Base-by-base conservation (phyloP, 768 basidiomycete genomes). In the Gymnopilus junonius region DNA sequence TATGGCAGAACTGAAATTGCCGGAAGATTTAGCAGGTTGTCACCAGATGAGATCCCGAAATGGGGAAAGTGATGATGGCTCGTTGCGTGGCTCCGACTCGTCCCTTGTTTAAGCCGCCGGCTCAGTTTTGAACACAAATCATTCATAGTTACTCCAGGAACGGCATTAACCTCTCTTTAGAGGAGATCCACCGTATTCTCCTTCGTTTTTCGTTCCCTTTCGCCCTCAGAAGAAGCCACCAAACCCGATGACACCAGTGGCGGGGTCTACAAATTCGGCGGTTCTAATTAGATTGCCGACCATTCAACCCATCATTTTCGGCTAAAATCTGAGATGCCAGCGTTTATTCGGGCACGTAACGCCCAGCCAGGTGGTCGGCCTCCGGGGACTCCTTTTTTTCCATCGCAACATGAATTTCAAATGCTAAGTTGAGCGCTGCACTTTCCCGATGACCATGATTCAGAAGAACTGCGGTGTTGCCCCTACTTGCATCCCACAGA, bases 31-130 rank as follows among this genome's bases (percentile, higher is more conserved):
- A 63, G 55, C 65, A 61, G 56, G 63, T 65, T 59, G 58, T 46
- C 53, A 53, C 64, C 66, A 64, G 64, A 67, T 71, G 67, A 68
- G 68, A 70, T 70, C 66, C 65, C 66, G 59, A 55, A n/a, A n/a
- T n/a, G 60, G 65, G 35, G 55, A 55, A 55, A 55, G 45, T 55
- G 45, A 45, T n/a, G 58, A 64, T 54, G 53, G 58, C 43, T 55
- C 43, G 59, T 64, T 64, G 59, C 66, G 59, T 67, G 63, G 59
- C 62, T 51, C 48, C 48, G 48, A 51, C 31, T 48, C 29, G 31
- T 39, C 55, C 55, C 64, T 48, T 61, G 54, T 37, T 64, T 35
- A 48, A 62, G 66, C 68, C 69, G 69, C 58, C 69, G 69, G 69
- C 39, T 65, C 50, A 51, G 62, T 31, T 59, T 59, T 63, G 34